Percentiles rank a stretch among this genome's conserved stretches.
Evolutionary conservation across 805 yeast species (phyloP).

Genomic region (Saturnispora gosingensis): DNA sequence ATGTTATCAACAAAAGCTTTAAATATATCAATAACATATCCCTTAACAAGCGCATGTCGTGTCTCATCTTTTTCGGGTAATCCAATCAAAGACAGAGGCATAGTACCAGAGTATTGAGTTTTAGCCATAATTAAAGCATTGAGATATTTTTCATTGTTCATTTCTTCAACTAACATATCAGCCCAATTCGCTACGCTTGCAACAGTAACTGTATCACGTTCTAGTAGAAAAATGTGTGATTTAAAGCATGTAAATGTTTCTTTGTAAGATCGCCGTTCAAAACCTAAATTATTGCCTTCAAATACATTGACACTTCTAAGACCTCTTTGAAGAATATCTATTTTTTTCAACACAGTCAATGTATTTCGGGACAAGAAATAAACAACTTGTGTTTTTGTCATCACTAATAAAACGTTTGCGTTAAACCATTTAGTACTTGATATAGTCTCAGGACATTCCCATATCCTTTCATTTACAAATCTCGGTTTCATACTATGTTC

Average conservation of each 20-base stretch:
- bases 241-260: constrained; percentile 32
- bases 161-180: constrained; percentile 41
- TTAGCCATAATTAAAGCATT: constrained; percentile 50
- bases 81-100: constrained; percentile 43
- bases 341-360: constrained; percentile 28
- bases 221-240: constrained; percentile 43
- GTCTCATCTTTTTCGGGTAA: constrained; percentile 38
- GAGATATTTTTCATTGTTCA: constrained; percentile 41
- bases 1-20: constrained; percentile 40
- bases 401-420: constrained; percentile 28
- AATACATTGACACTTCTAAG: constrained; percentile 18
- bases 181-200: constrained; percentile 67
- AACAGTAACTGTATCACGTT: constrained; percentile 41
- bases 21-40: constrained; percentile 49
- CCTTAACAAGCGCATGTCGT: constrained; percentile 42
- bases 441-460: constrained; percentile 40
- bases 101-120: constrained; percentile 41
- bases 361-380: constrained; percentile 33
- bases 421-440: constrained; percentile 51
- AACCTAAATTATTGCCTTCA: constrained; percentile 10
- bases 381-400: constrained; percentile 40
- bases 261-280: constrained; percentile 14
- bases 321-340: constrained; percentile 34
- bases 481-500: constrained; percentile 21
- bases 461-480: constrained; percentile 34